A percentile compares a stretch with the other conserved stretches of the same genome.
These are phyloP conservation scores for Pinus albicaulis DNA, from an alignment of 75 land plant species.

Conservation along the genomic window DNA sequence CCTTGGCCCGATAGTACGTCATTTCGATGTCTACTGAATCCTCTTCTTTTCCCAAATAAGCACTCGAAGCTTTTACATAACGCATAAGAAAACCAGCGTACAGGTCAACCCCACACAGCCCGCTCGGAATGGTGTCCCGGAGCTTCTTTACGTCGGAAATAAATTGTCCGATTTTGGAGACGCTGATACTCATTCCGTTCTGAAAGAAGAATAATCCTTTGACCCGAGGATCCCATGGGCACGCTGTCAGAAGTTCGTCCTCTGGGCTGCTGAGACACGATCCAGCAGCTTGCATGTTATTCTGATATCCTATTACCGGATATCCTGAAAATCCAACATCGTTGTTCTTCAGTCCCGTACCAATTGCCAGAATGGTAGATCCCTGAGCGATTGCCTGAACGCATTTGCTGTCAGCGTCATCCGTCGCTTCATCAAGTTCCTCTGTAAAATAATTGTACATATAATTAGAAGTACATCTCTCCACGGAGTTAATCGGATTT, in stretches of 20 bases:
- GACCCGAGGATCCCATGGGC: conserved; percentile 70
- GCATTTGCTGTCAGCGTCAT: neutral
- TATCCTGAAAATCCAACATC: conserved; percentile 46
- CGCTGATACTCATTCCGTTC: conserved; percentile 40
- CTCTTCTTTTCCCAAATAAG: conserved; percentile 59
- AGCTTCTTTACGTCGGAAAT: conserved; percentile 55
- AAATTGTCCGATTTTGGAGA: conserved; percentile 46
- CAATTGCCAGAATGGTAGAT: neutral
- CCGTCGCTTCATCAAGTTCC: neutral
- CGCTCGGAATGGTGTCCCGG: conserved; percentile 30
- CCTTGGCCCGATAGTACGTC: conserved; percentile 52
- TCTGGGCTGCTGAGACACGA: conserved; percentile 39
- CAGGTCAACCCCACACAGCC: conserved; percentile 51
- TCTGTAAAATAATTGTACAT: neutral
- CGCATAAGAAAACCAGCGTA: conserved; percentile 64
- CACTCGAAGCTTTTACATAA: conserved; percentile 42
- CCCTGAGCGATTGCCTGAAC: neutral
- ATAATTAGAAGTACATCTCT: neutral
- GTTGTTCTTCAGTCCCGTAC: conserved; percentile 54
- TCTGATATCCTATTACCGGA: conserved; percentile 61
- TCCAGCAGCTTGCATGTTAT: conserved; percentile 64
- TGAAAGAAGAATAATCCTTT: conserved; percentile 63
- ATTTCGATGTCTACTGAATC: conserved; percentile 66
- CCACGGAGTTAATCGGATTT: no score
- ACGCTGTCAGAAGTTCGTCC: conserved; percentile 7